Evolutionary conservation across 2,329 filamentous ascomycete species (phyloP), one percentile per base, ranked within the genome.

Genomic region (Colletotrichum simmondsii): DNA sequence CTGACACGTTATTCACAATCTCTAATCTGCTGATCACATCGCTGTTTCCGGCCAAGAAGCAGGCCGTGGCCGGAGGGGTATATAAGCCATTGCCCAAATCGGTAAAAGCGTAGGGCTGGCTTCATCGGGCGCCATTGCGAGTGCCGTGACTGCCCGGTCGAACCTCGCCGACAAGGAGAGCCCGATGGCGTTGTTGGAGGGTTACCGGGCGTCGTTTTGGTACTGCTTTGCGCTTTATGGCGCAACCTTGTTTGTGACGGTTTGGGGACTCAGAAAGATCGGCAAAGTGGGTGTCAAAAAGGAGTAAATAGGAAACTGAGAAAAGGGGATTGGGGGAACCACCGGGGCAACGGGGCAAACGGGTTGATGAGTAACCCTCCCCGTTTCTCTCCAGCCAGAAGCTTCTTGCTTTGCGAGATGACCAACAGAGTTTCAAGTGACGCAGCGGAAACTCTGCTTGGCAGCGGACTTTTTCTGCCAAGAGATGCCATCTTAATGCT

Each of bases 41-140:
- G 26, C 85, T 84, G 0, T 91, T 90, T 72, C 87, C 88, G 0
- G 79, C 83, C 0, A 81, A 88, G 16, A 87, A 84, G 2, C 90
- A 92, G 68, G 88, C 86, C 0, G 82, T 92, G 0, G 90, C 88
- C 0, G 90, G 89, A 0, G 89, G 86, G 0, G 88, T 92, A 0
- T 92, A 91, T 78, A 91, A 89, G 89, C 87, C 2, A 83, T 89
- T 2, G 84, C 85, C 0, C 89, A 91, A 68, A 88, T 92, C 68
- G 90, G 90, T 0, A 88, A 84, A 14, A 84, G 85, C 0, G 81
- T 90, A 0, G 88, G 88, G 0, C 76, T 91, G 7, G 87, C 87
- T 5, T 78, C 88, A 2, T 85, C 86, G 11, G 86, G 86, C 10
- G 84, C 87, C 0, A 86, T 90, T 26, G 81, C 85, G 2, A 79